Evolutionary conservation across 2,329 filamentous ascomycete genomes (phyloP), one percentile per base, ranked within the genome.

Genomic region (Ceratocystis harringtonii): DNA sequence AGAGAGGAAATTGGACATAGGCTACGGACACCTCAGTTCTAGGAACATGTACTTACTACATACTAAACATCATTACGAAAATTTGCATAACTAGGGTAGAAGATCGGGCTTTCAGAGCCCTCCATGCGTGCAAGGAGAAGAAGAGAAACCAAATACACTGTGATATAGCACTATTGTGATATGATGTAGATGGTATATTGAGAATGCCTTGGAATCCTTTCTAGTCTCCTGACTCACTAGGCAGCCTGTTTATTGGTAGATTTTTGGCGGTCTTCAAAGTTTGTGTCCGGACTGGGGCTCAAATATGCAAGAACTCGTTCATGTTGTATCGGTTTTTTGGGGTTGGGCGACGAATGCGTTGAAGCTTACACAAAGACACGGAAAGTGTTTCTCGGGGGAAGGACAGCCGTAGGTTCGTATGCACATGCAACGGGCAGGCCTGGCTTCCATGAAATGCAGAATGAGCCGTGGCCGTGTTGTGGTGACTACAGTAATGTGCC

Each of bases 281-380:
- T 52, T 52, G 22, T 28, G 48, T 25, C 7, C 48, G 15, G 48
- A 28, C 6, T 15, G 3, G 48, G 48, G 48, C 68, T 77, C 75
- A 60, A 77, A 67, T 0, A 75, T 77, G 44, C 72, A 71, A 0
- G 75, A 75, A 30, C 72, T 74, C 12, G 67, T 70, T 5, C 69
- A 64, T 0, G 74, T 72, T 1, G 73, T 70, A 52, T 74, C 36
- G 74, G 65, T 75, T 74, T 60, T 76, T 75, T 32, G 70, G 68
- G 1, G 3, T 36, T 41, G 36, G 12, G 36, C 12, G 36, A 72
- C 74, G 57, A 76, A 75, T 0, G 74, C 72, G 66, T 74, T 75
- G 60, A 77, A 77, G 69, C 77, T 77, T 71, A 76, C 76, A 1
- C 76, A 75, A 2, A 77, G 72, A 4, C 75, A 72, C 0, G 74